phyloP scores from a whole-genome alignment of 768 basidiomycete species.

The Amylocystis lapponica region DNA sequence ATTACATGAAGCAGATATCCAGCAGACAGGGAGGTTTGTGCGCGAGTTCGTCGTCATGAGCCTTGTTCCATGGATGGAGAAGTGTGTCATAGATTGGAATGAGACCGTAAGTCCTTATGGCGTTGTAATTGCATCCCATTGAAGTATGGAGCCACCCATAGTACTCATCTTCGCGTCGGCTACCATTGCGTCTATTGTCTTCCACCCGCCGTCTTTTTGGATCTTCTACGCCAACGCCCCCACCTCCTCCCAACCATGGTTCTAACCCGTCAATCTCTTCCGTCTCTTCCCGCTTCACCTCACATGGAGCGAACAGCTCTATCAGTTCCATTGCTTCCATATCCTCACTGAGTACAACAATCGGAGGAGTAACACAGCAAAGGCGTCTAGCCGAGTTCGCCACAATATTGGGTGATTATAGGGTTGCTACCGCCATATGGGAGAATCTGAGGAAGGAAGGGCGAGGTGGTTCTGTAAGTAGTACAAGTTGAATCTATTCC shows the following conservation, averaged over 20 bases:
- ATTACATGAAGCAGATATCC: conserved; percentile 68
- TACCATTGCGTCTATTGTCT: conserved; percentile 83
- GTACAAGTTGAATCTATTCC: conserved; percentile 1
- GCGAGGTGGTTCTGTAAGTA: conserved; percentile 78
- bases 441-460: conserved; percentile 82
- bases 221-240: conserved; percentile 37
- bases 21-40: conserved; percentile 69
- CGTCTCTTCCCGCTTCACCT: conserved; percentile 13
- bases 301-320: conserved; percentile 28
- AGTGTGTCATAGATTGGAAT: conserved; percentile 89
- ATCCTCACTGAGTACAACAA: conserved; percentile 14
- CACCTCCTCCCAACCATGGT: conserved; percentile 33
- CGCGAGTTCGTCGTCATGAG: conserved; percentile 88
- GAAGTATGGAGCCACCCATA: no score
- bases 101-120: conserved; percentile 51
- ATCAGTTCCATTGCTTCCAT: conserved; percentile 23
- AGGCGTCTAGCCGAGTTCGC: conserved; percentile 94
- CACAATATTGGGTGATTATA: conserved; percentile 86
- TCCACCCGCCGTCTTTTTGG: conserved; percentile 84
- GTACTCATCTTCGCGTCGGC: conserved; percentile 68
- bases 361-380: conserved; percentile 51
- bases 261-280: conserved; percentile 33
- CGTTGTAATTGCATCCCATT: neutral
- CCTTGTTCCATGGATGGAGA: conserved; percentile 95
- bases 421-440: conserved; percentile 78